Base-by-base conservation (phyloP, 2,329 filamentous ascomycete species). In the Magnaporthiopsis incrustans region DNA sequence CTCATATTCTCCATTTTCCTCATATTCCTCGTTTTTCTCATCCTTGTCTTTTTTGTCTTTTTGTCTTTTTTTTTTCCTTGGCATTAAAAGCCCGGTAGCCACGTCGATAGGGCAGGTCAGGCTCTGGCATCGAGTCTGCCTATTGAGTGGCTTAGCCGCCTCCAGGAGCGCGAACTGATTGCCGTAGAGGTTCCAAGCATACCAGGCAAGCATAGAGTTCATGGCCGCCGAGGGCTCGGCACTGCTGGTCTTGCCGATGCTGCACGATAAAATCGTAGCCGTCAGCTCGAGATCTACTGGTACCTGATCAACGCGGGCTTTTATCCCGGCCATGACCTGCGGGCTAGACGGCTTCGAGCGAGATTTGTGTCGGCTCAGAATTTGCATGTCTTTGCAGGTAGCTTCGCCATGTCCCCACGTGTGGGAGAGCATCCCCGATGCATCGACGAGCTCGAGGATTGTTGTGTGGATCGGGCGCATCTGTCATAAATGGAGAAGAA, bases 361-460 rank as follows among this genome's bases (percentile, higher is more conserved):
- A 10, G 32, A 33, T 10, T 33, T 33, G 32, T 10, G 32, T 33
- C 32, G 32, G 38, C 38, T 44, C 35, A 61, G 26, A 8, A 72
- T 69, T 0, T 68, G 63, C 12, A 56, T 56, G n/a, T 61, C 18
- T 32, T 56, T n/a, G 60, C n/a, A 56, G 60, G 38, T 61, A 14
- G 73, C 69, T 65, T 76, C 73, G 2, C 68, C 72, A 1, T 67
- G 59, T 15, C 66, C 67, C 73, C 73, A 74, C 12, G 67, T 70
- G 63, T 76, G 73, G 4, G 72, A 75, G 10, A 76, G 67, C 64
- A 11, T 69, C 59, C 14, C 35, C 44, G 18, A 25, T 50, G 33
- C 61, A n/a, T 67, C 65, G 27, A 61, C 57, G 5, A 68, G 65
- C 22, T 30, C 26, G 11, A 65, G 18, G 11, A 65, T 68, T 7